Evolutionary conservation across 106 monocot genomes (phyloP), one percentile per base, ranked within the genome.

Genomic region (Xerophyta viscosa): DNA sequence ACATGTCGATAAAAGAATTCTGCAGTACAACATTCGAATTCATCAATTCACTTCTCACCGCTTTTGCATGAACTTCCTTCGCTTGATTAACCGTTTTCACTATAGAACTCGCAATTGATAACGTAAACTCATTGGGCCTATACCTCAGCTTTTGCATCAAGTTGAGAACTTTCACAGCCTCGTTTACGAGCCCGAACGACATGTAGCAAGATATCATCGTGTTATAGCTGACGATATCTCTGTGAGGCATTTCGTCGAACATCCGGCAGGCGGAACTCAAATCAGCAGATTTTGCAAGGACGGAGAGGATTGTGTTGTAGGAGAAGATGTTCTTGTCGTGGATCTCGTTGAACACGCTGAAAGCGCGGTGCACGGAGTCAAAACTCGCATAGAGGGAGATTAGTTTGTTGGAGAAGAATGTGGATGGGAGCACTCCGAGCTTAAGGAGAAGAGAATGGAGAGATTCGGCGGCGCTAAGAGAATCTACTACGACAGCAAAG

Each of bases 1-100:
- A 92, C 76, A 77, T 86, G 41, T 70, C 58, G 27, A 92, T 68
- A 30, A 92, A 57, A 1, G 92, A 77, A 58, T 92, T 92, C 37
- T 56, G 63, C 52, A 86, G 29, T 29, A 92, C 72, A 26, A 63
- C 60, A 33, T 65, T 71, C 9, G 44, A 58, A 17, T 41, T 68
- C 68, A 46, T 27, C 20, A 71, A 56, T 3, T 66, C 71, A 24
- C 18, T 55, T 14, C 79, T 61, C 22, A 71, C 27, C 0, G 56
- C 64, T 31, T 37, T 29, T 6, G 72, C 92, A 52, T 92, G 86
- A 3, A 92, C 22, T 58, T 92, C 61, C 62, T 83, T 82, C 0
- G 76, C 79, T 20, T 73, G 79, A 0, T 9, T 33, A 10, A 13
- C 33, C 19, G 57, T 54, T 25, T 52, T 48, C n/a, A 77, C 54